Conservation (phyloP, 345 rosid genomes). For the Ceriops decandra region DNA sequence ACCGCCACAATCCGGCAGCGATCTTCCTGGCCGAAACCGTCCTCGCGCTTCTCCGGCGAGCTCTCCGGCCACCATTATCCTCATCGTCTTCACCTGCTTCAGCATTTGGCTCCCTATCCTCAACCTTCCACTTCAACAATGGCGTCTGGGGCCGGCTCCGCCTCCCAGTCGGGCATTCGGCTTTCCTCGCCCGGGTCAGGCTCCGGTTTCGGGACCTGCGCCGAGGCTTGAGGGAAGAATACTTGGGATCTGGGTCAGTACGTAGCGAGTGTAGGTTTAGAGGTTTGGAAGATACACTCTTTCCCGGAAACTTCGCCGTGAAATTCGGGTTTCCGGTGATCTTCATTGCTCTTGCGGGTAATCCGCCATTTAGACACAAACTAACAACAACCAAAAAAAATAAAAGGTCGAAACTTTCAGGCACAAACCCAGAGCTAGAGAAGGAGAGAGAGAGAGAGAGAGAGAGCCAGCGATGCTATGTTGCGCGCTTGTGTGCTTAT, state of each 20-base stretch:
- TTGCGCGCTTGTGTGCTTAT: neutral
- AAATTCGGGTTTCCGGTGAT: slow-evolving; percentile 52
- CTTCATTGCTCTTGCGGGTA: slow-evolving; percentile 46
- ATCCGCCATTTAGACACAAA: slow-evolving; percentile 23
- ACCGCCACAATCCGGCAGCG: slow-evolving; percentile 83
- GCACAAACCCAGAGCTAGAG: neutral
- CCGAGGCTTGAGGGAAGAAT: slow-evolving; percentile 22
- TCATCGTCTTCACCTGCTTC: slow-evolving; percentile 32
- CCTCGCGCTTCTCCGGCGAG: slow-evolving; percentile 31
- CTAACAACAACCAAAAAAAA: neutral
- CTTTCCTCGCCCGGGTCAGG: slow-evolving; percentile 49
- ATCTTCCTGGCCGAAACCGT: slow-evolving; percentile 79
- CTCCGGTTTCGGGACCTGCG: slow-evolving; percentile 49
- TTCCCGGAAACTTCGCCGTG: slow-evolving; percentile 40
- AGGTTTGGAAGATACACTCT: slow-evolving; percentile 9
- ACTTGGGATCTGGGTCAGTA: slow-evolving; percentile 54
- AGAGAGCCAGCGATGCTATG: too few relatives aligned
- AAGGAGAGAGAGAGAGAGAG: neutral
- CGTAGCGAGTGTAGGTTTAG: slow-evolving; percentile 12
- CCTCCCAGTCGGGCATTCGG: slow-evolving; percentile 41
- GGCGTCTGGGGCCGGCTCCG: slow-evolving; percentile 66
- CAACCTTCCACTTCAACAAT: slow-evolving; percentile 67
- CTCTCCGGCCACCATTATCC: slow-evolving; percentile 24
- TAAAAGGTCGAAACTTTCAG: too few relatives aligned
- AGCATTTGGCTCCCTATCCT: slow-evolving; percentile 39